Conservation (phyloP, 805 yeast genomes). For the Priceomyces castillae region DNA sequence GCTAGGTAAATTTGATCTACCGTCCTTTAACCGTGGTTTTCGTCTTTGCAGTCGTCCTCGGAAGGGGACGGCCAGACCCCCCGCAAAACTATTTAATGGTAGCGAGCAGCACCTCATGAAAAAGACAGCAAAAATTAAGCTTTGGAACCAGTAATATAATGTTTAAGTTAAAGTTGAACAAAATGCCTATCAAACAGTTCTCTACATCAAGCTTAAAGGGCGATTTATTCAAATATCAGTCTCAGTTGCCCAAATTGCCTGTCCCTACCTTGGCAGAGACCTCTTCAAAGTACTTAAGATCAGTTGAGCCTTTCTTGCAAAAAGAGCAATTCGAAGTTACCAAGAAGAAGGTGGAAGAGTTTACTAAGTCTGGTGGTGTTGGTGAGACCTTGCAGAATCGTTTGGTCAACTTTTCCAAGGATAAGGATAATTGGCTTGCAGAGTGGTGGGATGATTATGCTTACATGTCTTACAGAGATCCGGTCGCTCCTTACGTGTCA, state of each 20-base stretch:
- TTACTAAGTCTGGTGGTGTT: constrained; percentile 56
- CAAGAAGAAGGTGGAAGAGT: constrained; percentile 62
- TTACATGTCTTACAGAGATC: constrained; percentile 85
- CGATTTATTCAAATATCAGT: constrained; percentile 68
- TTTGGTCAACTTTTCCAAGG: constrained; percentile 54
- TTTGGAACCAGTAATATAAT: constrained; percentile 3
- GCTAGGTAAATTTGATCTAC: background rate
- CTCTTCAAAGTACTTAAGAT: constrained; percentile 60
- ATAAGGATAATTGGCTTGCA: constrained; percentile 82
- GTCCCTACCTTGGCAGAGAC: constrained; percentile 81
- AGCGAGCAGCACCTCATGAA: background rate
- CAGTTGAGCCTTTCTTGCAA: constrained; percentile 67
- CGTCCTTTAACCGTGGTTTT: constrained; percentile 2
- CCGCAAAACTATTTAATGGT: constrained; percentile 6
- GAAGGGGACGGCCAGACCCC: constrained; percentile 1
- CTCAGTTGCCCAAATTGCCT: constrained; percentile 76
- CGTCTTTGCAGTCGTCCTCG: constrained; percentile 1
- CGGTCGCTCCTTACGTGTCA: constrained; percentile 91
- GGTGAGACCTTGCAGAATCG: constrained; percentile 70
- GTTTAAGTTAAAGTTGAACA: constrained; percentile 9
- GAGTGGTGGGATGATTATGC: constrained; percentile 95
- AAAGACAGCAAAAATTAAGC: background rate
- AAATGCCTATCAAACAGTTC: constrained; percentile 20
- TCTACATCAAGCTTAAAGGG: constrained; percentile 47
- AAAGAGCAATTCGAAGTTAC: constrained; percentile 48